Evolutionary conservation across 306 rosid genomes (phyloP), one percentile per base, ranked within the genome.

Genomic region (Abrus pulchellus): DNA sequence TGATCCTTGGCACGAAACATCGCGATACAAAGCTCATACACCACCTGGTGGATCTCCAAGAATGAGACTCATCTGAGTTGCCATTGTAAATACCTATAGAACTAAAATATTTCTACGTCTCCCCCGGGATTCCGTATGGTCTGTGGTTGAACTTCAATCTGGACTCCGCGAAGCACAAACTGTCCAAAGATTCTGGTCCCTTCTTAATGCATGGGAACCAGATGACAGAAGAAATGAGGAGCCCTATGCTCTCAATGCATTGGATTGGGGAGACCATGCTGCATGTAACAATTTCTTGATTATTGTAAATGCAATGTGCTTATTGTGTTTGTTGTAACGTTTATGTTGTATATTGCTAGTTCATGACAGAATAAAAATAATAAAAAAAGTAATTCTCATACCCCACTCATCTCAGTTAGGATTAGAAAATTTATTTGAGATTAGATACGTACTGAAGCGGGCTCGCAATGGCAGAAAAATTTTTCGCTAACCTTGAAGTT

Each of bases 1-100:
- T 7, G 96, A 93, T 80, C 91, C 93, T 27, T 89, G 82, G 85
- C 82, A 63, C 5, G 97, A 94, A 70, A 43, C 89, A 14, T 79
- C 93, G 38, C 76, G 75, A 69, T 81, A 77, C 72, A 93, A 72
- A 75, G 77, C 90, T 45, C 94, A 80, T 20, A 93, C 94, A 1
- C 98, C 94, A 3, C 98, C 90, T 0, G 84, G 96, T 40, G 93
- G 99, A 60, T 95, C 99, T 64, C 99, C 99, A 36, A 93, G 93
- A 83, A 82, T 86, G 85, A 90, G 98, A 85, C 80, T 85, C 79
- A 66, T 90, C 80, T 93, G 82, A 95, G 64, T 74, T 71, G 62
- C 1, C 45, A 82, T 57, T 83, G 94, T 93, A 89, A 85, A 90
- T 87, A 84, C 74, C 75, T 56, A 44, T 59, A 86, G 75, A 75